Evolutionary conservation across 371 early-diverging fungal genomes (phyloP).

Genomic region (Amoeboaphelidium occidentale): DNA sequence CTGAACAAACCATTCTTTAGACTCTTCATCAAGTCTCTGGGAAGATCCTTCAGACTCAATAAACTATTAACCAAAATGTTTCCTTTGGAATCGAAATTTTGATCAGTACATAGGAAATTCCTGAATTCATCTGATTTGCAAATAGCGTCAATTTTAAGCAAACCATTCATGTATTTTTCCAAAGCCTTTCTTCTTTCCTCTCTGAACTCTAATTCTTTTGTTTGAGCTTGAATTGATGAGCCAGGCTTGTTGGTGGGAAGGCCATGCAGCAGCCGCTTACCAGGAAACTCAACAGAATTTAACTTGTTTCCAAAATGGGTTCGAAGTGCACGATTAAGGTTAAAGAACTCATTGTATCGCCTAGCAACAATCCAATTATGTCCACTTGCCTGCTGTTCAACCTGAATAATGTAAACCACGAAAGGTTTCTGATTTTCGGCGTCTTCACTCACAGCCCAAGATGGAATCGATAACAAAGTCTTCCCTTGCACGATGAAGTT

Average conservation of each 20-base stretch:
- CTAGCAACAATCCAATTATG: background rate
- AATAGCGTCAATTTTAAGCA: background rate
- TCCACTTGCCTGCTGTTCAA: background rate
- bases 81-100: too few relatives aligned
- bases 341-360: background rate
- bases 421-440: too few relatives aligned
- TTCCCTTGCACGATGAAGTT: background rate
- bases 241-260: too few relatives aligned
- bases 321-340: too few relatives aligned
- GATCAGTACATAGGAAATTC: background rate
- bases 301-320: too few relatives aligned
- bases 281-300: too few relatives aligned
- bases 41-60: too few relatives aligned
- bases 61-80: too few relatives aligned
- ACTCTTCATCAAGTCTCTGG: too few relatives aligned
- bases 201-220: background rate
- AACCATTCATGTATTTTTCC: background rate
- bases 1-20: too few relatives aligned
- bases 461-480: background rate
- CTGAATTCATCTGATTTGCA: background rate
- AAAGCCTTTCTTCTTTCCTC: background rate
- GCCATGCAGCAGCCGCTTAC: too few relatives aligned
- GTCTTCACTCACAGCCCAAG: background rate
- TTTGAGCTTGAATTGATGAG: too few relatives aligned
- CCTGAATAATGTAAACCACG: background rate